These are phyloP conservation scores for Dothideomycetes sp. DNA, from an alignment of 2,329 filamentous ascomycete species.

Conservation along the genomic window DNA sequence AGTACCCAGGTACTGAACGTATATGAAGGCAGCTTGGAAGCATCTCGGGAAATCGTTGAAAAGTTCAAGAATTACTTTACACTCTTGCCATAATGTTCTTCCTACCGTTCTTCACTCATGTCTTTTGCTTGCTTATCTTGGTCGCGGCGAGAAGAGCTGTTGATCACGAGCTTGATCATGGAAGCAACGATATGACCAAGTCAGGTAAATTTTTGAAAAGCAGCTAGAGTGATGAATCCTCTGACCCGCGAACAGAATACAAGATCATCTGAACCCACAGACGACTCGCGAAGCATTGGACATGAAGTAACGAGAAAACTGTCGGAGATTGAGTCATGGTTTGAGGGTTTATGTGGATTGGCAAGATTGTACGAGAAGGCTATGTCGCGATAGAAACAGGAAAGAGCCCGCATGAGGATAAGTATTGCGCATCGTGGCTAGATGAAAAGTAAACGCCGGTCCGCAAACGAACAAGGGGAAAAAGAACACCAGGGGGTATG, in stretches of 20 bases:
- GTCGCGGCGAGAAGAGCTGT: constrained; percentile 3
- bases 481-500: constrained; percentile 12
- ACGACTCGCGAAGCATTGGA: too few relatives aligned
- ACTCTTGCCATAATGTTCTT: constrained; percentile 5
- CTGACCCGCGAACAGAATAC: too few relatives aligned
- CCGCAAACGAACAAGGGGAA: constrained; percentile 4
- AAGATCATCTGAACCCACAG: too few relatives aligned
- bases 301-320: too few relatives aligned
- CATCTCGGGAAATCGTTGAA: too few relatives aligned
- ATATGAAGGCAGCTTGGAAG: too few relatives aligned
- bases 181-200: not conserved
- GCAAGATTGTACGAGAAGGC: constrained; percentile 1
- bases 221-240: too few relatives aligned
- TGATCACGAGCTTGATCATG: not conserved
- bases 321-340: too few relatives aligned
- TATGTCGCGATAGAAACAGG: constrained; percentile 1
- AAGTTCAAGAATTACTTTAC: too few relatives aligned
- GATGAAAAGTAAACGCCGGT: constrained; percentile 2
- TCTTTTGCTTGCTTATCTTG: constrained; percentile 10
- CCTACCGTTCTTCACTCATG: constrained; percentile 6
- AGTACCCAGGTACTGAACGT: too few relatives aligned
- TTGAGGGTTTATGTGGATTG: constrained; percentile 4
- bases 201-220: not conserved
- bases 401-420: constrained; percentile 6
- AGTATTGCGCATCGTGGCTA: not conserved